phyloP scores from a whole-genome alignment of 352 stramenopile species.

The Globisporangium radiosum region DNA sequence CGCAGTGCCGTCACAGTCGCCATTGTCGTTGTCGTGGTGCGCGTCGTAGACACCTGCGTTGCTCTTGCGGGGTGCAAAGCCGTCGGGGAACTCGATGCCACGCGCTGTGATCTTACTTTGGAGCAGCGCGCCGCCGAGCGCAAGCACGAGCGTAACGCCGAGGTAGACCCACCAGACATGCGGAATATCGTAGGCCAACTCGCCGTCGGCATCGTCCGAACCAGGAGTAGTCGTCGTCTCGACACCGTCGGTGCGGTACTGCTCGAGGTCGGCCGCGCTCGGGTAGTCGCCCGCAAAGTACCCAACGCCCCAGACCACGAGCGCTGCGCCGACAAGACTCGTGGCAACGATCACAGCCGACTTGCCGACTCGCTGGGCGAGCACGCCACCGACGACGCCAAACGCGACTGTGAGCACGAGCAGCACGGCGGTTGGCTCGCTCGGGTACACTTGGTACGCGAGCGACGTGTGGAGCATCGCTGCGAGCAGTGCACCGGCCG shows the following conservation, averaged over 20 bases:
- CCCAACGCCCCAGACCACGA: conserved; percentile 42
- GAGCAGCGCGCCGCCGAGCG: conserved; percentile 25
- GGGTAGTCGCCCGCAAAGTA: conserved; percentile 62
- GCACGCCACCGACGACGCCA: conserved; percentile 29
- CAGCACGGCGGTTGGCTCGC: conserved; percentile 33
- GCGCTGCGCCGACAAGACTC: conserved; percentile 35
- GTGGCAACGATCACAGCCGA: conserved; percentile 52
- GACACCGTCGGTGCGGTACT: conserved; percentile 18
- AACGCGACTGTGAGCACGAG: conserved; percentile 37
- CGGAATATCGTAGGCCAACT: conserved; percentile 42
- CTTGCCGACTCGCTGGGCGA: conserved; percentile 41
- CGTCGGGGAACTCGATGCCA: not conserved
- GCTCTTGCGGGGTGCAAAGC: no score
- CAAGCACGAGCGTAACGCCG: conserved; percentile 30
- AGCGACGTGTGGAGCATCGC: conserved; percentile 41
- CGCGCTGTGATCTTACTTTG: conserved; percentile 25
- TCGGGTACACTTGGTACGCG: conserved; percentile 43
- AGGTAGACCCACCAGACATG: conserved; percentile 51
- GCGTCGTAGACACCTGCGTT: no score
- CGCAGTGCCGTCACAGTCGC: not conserved
- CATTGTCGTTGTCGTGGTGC: not conserved
- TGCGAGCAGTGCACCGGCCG: conserved; percentile 33
- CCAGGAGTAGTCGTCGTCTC: no score
- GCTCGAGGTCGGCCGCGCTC: conserved; percentile 25
- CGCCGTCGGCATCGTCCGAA: conserved; percentile 13